phyloP scores from a whole-genome alignment of 164 flowering plant species.

The Nelumbo lutea region DNA sequence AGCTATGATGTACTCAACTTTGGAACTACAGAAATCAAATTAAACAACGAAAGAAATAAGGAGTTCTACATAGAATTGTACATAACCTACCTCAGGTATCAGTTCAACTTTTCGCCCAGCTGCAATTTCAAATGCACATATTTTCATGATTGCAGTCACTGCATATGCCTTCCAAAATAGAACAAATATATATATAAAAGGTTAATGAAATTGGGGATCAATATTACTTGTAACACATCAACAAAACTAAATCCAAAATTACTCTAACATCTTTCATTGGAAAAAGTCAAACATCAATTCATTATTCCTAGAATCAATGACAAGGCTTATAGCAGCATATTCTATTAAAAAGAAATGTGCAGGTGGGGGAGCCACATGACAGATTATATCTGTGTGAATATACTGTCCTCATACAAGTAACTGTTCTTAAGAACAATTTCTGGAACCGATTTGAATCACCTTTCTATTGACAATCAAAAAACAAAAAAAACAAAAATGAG shows the following conservation, averaged over 20 bases:
- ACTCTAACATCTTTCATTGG: not conserved
- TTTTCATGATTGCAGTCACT: conserved; percentile 88
- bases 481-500: too few species aligned
- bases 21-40: too few species aligned
- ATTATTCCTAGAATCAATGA: not conserved
- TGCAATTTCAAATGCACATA: conserved; percentile 84
- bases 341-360: too few species aligned
- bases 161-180: conserved; percentile 76
- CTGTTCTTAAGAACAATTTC: too few species aligned
- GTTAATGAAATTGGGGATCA: not conserved
- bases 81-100: conserved; percentile 70
- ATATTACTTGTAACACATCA: not conserved
- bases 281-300: not conserved
- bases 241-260: not conserved
- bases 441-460: too few species aligned
- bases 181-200: conserved; percentile 10
- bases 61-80: not conserved
- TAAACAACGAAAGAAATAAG: not conserved
- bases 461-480: too few species aligned
- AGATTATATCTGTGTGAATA: too few species aligned
- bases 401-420: too few species aligned
- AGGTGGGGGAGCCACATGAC: too few species aligned
- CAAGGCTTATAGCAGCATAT: too few species aligned
- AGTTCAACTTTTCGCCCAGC: conserved; percentile 81
- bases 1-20: too few species aligned